Conservation (phyloP, 1,139 yeast species). For the Arxiozyma heterogenica region DNA sequence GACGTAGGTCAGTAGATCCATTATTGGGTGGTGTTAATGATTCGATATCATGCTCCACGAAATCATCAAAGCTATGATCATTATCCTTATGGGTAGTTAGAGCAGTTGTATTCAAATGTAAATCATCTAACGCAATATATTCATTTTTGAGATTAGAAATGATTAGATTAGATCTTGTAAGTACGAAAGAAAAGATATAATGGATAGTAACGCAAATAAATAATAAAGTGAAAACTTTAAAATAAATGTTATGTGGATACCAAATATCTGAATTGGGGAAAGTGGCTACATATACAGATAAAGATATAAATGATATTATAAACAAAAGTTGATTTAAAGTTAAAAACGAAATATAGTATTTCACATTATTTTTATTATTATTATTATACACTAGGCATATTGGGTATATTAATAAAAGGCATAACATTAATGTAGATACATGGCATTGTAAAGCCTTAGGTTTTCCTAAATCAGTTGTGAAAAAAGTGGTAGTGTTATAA, state of each 20-base stretch:
- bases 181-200: conserved; percentile 42
- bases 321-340: conserved; percentile 42
- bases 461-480: conserved; percentile 43
- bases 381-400: conserved; percentile 56
- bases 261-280: conserved; percentile 41
- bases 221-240: conserved; percentile 54
- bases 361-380: conserved; percentile 42
- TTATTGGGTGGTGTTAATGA: neutral
- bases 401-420: conserved; percentile 61
- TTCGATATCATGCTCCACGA: neutral
- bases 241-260: conserved; percentile 72
- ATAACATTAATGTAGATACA: conserved; percentile 36
- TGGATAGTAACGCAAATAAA: conserved; percentile 47
- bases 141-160: conserved; percentile 31
- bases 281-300: conserved; percentile 50
- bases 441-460: conserved; percentile 53
- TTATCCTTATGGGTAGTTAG: neutral
- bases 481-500: conserved; percentile 74
- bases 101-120: neutral
- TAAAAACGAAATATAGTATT: conserved; percentile 51
- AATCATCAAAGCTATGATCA: neutral
- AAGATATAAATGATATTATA: conserved; percentile 45
- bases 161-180: conserved; percentile 26
- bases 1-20: neutral
- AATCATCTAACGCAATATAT: conserved; percentile 24